phyloP scores from a whole-genome alignment of 345 rosid species.

The Melaleuca alternifolia region DNA sequence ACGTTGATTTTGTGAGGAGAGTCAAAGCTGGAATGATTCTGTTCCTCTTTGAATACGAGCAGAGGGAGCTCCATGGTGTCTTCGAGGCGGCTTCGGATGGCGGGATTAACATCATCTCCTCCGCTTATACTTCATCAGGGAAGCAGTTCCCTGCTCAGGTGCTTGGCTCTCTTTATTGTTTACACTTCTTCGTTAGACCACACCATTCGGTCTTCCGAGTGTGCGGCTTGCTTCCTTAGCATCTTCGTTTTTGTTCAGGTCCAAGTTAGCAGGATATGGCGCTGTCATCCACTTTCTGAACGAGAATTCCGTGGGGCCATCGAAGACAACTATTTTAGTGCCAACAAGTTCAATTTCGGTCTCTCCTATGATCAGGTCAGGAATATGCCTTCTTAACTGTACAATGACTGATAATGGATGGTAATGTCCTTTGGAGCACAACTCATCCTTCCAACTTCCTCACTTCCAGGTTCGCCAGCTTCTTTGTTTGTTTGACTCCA shows the following conservation, averaged over 20 bases:
- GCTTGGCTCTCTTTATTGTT: neutral
- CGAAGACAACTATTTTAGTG: constrained; percentile 44
- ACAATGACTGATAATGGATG: neutral
- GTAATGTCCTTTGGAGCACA: neutral
- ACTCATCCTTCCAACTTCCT: neutral
- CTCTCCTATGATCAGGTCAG: constrained; percentile 57
- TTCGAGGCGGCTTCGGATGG: constrained; percentile 54
- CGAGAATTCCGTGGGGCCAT: constrained; percentile 46
- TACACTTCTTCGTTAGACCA: neutral
- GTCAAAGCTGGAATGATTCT: constrained; percentile 66
- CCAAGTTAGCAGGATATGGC: constrained; percentile 33
- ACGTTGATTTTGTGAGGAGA: constrained; percentile 33
- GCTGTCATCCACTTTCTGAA: constrained; percentile 51
- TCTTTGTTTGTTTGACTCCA: constrained; percentile 11
- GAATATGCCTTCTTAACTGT: neutral
- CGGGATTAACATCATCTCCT: constrained; percentile 44
- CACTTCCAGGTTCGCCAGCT: constrained; percentile 11
- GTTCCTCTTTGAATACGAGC: constrained; percentile 60
- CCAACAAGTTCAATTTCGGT: constrained; percentile 63
- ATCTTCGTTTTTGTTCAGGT: constrained; percentile 21
- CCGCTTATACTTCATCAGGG: constrained; percentile 42
- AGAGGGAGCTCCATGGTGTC: constrained; percentile 55
- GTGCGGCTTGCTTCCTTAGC: neutral
- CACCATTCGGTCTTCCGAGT: neutral
- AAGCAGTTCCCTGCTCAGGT: constrained; percentile 79